Percentiles rank a stretch among this genome's conserved stretches.
Evolutionary conservation across 192 early-diverging fungal genomes (phyloP).

Genomic region (Backusella australiensis): DNA sequence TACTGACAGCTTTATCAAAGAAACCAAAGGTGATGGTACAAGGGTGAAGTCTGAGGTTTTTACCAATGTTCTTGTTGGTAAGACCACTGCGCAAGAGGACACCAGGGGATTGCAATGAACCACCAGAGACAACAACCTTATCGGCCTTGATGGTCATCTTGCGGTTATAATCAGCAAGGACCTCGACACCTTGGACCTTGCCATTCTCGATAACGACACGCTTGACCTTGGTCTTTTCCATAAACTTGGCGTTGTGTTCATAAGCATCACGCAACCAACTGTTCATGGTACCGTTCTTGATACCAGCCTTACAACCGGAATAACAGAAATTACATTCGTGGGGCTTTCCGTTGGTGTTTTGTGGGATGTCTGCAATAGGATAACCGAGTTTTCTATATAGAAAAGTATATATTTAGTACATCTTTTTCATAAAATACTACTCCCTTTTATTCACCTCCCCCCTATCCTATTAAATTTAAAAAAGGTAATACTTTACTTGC

Average conservation of each 20-base stretch:
- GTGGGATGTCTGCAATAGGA: conserved; percentile 53
- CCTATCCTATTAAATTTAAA: neutral
- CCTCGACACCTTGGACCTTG: conserved; percentile 54
- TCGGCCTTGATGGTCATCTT: conserved; percentile 45
- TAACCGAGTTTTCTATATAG: conserved; percentile 54
- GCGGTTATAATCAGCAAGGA: conserved; percentile 10
- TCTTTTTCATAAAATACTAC: neutral
- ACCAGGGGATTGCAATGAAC: conserved; percentile 65
- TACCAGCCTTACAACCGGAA: conserved; percentile 64
- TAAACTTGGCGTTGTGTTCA: conserved; percentile 56
- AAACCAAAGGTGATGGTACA: conserved; percentile 57
- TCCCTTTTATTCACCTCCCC: neutral
- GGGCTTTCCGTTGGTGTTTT: conserved; percentile 55
- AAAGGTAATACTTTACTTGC: conserved; percentile 31
- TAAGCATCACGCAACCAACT: conserved; percentile 71
- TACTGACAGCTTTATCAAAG: conserved; percentile 51
- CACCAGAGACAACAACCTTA: conserved; percentile 59
- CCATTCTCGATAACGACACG: conserved; percentile 55
- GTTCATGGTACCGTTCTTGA: conserved; percentile 65
- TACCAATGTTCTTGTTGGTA: conserved; percentile 69
- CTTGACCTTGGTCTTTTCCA: conserved; percentile 56
- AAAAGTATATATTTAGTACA: neutral
- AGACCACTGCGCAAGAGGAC: conserved; percentile 63
- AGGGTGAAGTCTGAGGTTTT: conserved; percentile 67
- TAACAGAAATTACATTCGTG: conserved; percentile 67